Evolutionary conservation across 495 filamentous ascomycete genomes (phyloP).

Genomic region (Cenococcum geophilum): DNA sequence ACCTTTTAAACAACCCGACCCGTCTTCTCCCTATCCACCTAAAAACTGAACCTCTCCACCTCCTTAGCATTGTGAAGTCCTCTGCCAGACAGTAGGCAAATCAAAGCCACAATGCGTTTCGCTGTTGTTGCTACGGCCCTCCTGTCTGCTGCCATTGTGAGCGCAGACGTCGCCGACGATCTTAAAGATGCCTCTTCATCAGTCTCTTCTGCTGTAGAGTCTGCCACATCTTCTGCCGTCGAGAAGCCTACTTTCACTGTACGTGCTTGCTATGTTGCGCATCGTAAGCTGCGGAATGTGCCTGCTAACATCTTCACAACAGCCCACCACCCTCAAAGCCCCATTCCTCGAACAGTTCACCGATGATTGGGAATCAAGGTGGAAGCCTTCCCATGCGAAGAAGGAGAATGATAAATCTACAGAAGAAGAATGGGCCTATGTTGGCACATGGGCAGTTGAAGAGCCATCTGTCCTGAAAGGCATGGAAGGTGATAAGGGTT

Average conservation of each 20-base stretch:
- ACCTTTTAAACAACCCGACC: neutral
- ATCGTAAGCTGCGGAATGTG: neutral
- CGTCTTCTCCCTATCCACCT: neutral
- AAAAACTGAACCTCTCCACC: neutral
- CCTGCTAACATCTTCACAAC: conserved; percentile 22
- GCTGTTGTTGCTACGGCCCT: conserved; percentile 33
- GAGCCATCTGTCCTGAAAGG: conserved; percentile 90
- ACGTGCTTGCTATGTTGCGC: conserved; percentile 2
- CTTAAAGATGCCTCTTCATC: conserved; percentile 33
- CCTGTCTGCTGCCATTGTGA: conserved; percentile 36
- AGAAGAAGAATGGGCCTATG: conserved; percentile 96
- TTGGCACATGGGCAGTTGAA: conserved; percentile 95
- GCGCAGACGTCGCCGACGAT: conserved; percentile 32
- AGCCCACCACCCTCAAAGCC: conserved; percentile 84
- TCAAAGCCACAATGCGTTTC: conserved; percentile 36
- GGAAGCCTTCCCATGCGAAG: conserved; percentile 93
- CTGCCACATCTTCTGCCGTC: conserved; percentile 51
- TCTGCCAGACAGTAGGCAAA: conserved; percentile 25
- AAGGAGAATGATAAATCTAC: conserved; percentile 76
- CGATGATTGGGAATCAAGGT: conserved; percentile 84
- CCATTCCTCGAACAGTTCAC: conserved; percentile 99
- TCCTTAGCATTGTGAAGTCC: conserved; percentile 11
- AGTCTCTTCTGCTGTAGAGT: conserved; percentile 38
- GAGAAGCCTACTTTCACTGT: conserved; percentile 55
- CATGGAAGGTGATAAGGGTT: conserved; percentile 91